A percentile compares a stretch with the other conserved stretches of the same genome.
Evolutionary conservation across 73 alveolate genomes (phyloP).

Genomic region (Breviolum minutum): DNA sequence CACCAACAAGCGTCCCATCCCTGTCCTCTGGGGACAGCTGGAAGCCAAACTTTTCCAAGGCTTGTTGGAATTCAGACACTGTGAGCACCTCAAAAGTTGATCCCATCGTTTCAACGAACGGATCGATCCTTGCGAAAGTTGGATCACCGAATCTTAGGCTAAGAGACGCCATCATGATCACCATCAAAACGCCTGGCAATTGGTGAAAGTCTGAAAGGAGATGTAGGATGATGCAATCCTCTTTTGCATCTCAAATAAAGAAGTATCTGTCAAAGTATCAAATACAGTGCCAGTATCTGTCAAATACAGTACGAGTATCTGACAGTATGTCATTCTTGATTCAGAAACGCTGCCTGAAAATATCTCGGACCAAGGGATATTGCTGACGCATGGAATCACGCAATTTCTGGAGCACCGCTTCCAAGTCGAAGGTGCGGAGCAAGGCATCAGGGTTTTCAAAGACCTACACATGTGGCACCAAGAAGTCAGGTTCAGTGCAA

Average conservation of each 20-base stretch:
- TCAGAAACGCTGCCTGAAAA: conserved; percentile 49
- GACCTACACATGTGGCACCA: background rate
- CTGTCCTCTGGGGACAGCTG: conserved; percentile 47
- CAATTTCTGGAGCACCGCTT: conserved; percentile 71
- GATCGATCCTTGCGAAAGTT: background rate
- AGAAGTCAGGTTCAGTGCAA: no score
- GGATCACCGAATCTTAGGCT: background rate
- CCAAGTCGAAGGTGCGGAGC: conserved; percentile 68
- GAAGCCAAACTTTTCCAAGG: conserved; percentile 82
- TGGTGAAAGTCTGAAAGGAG: background rate
- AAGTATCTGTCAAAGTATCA: background rate
- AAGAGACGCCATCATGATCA: conserved; percentile 61
- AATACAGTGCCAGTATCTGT: no score
- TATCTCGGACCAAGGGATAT: conserved; percentile 83
- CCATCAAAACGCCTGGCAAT: conserved; percentile 54
- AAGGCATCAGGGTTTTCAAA: conserved; percentile 61
- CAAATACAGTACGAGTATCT: no score
- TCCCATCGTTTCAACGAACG: background rate
- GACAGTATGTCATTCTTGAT: no score
- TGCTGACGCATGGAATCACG: conserved; percentile 93
- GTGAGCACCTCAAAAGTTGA: conserved; percentile 32
- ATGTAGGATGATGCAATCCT: no score
- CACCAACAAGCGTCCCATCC: background rate
- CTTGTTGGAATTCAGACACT: conserved; percentile 50
- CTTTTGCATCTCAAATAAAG: background rate